phyloP scores from a whole-genome alignment of 352 stramenopile species.

The Nothophytophthora sp. region DNA sequence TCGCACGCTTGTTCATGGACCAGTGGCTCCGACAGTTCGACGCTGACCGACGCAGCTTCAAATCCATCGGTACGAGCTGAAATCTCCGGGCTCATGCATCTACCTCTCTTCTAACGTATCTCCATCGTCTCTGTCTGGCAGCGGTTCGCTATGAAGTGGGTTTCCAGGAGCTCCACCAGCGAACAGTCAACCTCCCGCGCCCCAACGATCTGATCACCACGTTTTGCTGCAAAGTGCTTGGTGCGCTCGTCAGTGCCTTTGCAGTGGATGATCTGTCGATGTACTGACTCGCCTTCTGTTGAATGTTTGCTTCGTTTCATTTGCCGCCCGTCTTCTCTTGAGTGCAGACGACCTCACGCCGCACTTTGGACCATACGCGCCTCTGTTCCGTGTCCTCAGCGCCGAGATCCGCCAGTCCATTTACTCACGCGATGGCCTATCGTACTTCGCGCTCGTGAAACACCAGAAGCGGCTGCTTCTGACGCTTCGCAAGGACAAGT shows the following conservation, averaged over 20 bases:
- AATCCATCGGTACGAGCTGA: constrained; percentile 52
- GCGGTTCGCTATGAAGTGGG: constrained; percentile 65
- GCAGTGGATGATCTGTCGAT: too few relatives aligned
- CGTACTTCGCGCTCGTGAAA: constrained; percentile 73
- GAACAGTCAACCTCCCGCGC: constrained; percentile 50
- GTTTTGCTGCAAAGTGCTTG: constrained; percentile 57
- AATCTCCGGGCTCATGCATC: too few relatives aligned
- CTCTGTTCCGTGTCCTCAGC: constrained; percentile 41
- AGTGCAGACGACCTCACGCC: constrained; percentile 52
- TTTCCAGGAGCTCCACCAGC: constrained; percentile 59
- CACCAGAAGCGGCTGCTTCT: constrained; percentile 56
- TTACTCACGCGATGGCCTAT: constrained; percentile 36
- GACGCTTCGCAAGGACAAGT: constrained; percentile 54
- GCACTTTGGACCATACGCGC: constrained; percentile 58
- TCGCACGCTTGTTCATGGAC: constrained; percentile 63
- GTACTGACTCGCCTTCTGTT: not conserved
- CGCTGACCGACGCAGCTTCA: constrained; percentile 47
- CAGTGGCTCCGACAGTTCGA: constrained; percentile 66
- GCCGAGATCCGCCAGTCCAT: constrained; percentile 46
- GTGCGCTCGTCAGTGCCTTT: constrained; percentile 16
- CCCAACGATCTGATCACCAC: constrained; percentile 65
- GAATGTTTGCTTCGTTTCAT: not conserved
- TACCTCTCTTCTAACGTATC: not conserved
- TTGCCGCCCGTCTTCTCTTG: constrained; percentile 1
- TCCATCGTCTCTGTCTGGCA: constrained; percentile 22